phyloP scores from a whole-genome alignment of 352 stramenopile species.

The Globisporangium okanoganense region DNA sequence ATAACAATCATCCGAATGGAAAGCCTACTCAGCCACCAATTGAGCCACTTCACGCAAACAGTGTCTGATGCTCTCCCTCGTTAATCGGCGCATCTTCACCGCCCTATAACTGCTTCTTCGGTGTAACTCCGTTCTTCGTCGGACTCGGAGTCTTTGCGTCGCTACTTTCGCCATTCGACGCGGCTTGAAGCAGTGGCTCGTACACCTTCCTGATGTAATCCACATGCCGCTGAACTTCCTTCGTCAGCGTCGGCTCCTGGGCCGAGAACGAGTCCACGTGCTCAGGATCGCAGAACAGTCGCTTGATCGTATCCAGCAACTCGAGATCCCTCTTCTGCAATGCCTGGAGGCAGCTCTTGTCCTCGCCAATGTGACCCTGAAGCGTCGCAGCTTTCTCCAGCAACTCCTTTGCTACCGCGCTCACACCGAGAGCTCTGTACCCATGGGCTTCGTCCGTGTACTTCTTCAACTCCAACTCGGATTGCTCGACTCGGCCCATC shows the following conservation, averaged over 20 bases:
- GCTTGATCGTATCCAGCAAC: slow-evolving; percentile 29
- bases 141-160: not conserved
- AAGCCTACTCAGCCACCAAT: not conserved
- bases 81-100: not conserved
- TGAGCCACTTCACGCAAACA: not conserved
- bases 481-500: slow-evolving; percentile 53
- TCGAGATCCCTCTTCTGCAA: slow-evolving; percentile 51
- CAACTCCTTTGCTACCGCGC: slow-evolving; percentile 47
- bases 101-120: slow-evolving; percentile 22
- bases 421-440: slow-evolving; percentile 53
- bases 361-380: slow-evolving; percentile 45
- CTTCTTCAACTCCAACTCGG: slow-evolving; percentile 33
- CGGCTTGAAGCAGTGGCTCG: slow-evolving; percentile 8
- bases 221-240: slow-evolving; percentile 56
- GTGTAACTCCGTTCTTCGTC: slow-evolving; percentile 1
- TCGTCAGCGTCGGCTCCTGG: slow-evolving; percentile 39
- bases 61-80: not conserved
- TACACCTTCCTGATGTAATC: slow-evolving; percentile 65
- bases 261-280: slow-evolving; percentile 24
- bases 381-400: slow-evolving; percentile 34
- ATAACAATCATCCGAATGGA: not conserved
- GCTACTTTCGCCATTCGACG: not conserved
- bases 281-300: slow-evolving; percentile 16
- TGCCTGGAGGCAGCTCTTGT: slow-evolving; percentile 38
- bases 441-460: slow-evolving; percentile 37